Conservation (phyloP, 2,329 filamentous ascomycete genomes). For the Thelonectria olida region DNA sequence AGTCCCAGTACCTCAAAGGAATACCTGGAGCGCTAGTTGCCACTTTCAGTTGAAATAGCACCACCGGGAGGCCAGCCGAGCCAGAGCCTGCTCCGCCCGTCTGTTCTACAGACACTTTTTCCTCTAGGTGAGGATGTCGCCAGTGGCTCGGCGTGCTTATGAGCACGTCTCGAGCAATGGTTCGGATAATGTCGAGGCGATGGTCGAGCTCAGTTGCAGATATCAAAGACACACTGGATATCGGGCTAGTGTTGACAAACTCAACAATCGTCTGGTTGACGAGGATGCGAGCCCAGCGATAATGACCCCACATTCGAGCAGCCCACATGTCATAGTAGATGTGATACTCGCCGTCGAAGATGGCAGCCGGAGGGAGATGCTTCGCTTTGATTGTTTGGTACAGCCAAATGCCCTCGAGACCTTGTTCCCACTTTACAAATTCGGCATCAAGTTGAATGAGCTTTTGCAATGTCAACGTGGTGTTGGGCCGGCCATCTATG, state of each 20-base stretch:
- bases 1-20: constrained; percentile 52
- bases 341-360: constrained; percentile 65
- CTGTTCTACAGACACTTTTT: constrained; percentile 48
- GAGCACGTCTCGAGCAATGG: constrained; percentile 54
- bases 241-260: constrained; percentile 49
- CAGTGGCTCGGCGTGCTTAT: constrained; percentile 60
- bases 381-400: constrained; percentile 46
- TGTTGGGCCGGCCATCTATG: constrained; percentile 49
- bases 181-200: constrained; percentile 47
- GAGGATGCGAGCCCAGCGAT: constrained; percentile 66
- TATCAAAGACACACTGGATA: constrained; percentile 47
- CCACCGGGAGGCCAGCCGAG: constrained; percentile 56
- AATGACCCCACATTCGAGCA: constrained; percentile 67
- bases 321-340: constrained; percentile 63
- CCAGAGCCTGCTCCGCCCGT: constrained; percentile 54
- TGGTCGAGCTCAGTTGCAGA: constrained; percentile 41
- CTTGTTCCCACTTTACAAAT: constrained; percentile 51
- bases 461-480: constrained; percentile 48
- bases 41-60: constrained; percentile 58
- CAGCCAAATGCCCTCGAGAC: constrained; percentile 47
- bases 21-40: constrained; percentile 59
- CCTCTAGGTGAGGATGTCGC: constrained; percentile 57
- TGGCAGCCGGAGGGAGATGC: constrained; percentile 49
- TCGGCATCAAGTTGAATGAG: constrained; percentile 51
- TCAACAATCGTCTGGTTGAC: constrained; percentile 60